phyloP scores from a whole-genome alignment of 2,329 filamentous ascomycete genomes.

The Aspergillus udagawae region DNA sequence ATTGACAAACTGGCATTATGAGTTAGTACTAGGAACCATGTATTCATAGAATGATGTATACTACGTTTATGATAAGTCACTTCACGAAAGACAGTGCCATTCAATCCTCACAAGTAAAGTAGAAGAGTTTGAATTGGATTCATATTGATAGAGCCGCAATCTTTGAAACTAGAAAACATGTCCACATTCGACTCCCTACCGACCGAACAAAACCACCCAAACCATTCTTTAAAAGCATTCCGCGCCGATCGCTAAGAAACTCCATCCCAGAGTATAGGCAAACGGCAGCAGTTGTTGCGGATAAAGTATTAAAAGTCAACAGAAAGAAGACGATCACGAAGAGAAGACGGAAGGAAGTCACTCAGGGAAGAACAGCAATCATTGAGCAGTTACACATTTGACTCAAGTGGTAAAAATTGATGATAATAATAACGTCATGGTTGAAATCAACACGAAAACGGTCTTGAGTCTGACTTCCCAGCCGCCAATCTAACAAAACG shows the following conservation, averaged over 20 bases:
- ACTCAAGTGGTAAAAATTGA: not conserved
- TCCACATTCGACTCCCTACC: not conserved
- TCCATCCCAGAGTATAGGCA: not conserved
- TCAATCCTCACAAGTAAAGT: not conserved
- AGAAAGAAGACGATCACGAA: not conserved
- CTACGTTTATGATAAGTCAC: not conserved
- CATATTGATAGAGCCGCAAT: not conserved
- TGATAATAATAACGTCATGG: not conserved
- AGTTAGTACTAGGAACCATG: not conserved
- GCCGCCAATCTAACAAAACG: conserved; percentile 9
- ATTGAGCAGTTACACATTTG: not conserved
- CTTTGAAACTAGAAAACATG: not conserved
- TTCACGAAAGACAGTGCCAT: not conserved
- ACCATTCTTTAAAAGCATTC: conserved; percentile 19
- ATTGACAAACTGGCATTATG: not conserved
- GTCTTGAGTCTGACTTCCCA: not conserved
- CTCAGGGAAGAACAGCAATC: not conserved
- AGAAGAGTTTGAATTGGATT: not conserved
- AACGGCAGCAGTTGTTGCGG: not conserved
- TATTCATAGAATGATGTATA: not conserved
- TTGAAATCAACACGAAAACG: not conserved
- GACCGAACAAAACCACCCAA: conserved; percentile 1
- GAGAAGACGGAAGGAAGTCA: not conserved
- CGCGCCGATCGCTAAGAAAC: conserved; percentile 22
- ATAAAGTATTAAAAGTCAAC: not conserved